phyloP scores from a whole-genome alignment of 2,329 filamentous ascomycete species.

The Dactylellina cionopaga region DNA sequence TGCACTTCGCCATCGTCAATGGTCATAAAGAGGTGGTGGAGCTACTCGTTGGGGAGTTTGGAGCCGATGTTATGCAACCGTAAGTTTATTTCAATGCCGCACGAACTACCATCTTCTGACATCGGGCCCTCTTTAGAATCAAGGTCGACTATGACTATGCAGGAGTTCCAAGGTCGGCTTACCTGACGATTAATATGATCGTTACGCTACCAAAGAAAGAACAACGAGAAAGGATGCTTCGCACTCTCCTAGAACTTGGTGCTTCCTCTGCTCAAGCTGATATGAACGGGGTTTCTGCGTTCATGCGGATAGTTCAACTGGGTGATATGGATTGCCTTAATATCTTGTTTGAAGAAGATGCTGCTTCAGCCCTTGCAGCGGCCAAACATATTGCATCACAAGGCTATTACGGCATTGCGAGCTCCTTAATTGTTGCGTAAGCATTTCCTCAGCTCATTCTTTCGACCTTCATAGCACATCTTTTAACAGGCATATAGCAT shows the following conservation, averaged over 20 bases:
- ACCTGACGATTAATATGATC: slow-evolving; percentile 76
- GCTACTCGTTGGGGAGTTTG: slow-evolving; percentile 73
- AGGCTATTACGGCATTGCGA: slow-evolving; percentile 4
- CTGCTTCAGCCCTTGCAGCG: slow-evolving; percentile 27
- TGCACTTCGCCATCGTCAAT: slow-evolving; percentile 80
- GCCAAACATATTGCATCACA: slow-evolving; percentile 19
- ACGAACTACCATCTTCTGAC: slow-evolving; percentile 44
- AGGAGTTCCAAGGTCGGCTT: slow-evolving; percentile 68
- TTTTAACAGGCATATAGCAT: slow-evolving; percentile 66
- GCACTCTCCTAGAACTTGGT: slow-evolving; percentile 74
- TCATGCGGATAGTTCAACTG: slow-evolving; percentile 72
- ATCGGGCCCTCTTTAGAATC: slow-evolving; percentile 47
- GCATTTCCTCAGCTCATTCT: background rate
- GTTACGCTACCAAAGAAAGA: slow-evolving; percentile 71
- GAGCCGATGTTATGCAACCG: slow-evolving; percentile 81
- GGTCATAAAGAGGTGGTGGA: slow-evolving; percentile 77
- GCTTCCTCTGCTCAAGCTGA: slow-evolving; percentile 80
- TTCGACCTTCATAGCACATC: slow-evolving; percentile 58
- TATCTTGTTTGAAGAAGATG: slow-evolving; percentile 60
- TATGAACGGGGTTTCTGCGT: slow-evolving; percentile 69
- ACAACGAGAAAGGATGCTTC: slow-evolving; percentile 65
- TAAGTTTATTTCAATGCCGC: slow-evolving; percentile 66
- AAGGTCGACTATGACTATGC: slow-evolving; percentile 58
- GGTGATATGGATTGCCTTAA: slow-evolving; percentile 63
- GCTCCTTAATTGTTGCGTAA: slow-evolving; percentile 27